Base-by-base conservation (phyloP, 108 stramenopile genomes). In the Cyclotella baltica region DNA sequence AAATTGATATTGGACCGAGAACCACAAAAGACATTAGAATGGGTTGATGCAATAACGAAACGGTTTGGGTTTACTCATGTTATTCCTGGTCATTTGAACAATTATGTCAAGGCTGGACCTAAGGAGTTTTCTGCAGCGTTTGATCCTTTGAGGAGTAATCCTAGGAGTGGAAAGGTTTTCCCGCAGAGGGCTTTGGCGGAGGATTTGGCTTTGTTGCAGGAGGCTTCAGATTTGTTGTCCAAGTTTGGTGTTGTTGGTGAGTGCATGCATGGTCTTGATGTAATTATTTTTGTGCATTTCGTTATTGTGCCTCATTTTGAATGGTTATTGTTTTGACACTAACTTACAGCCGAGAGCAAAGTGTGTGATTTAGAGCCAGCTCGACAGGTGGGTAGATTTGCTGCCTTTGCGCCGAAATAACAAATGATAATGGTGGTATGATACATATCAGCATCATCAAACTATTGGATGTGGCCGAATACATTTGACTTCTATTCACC, bases 1-100 rank as follows among this genome's bases (percentile, higher is more conserved):
- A 93, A 93, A 68, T 86, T 96, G 18, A 96, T 98, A 52, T 74
- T 96, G 23, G 92, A 96, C 68, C 77, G 97, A 27, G 96, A 96
- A 67, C 93, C 90, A 6, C 66, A 70, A 37, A 66, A 37, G 38
- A 89, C 90, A 19, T 58, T 92, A 70, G 91, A 81, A 33, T 96
- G 92, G 92, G 96, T 90, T n/a, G 85, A 93, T 65, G 72, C 83
- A 3, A 89, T 97, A 18, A 68, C 78, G 5, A 33, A 70, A 28
- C 93, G 95, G 62, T 94, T 94, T 66, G 33, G 51, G n/a, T 93
- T 96, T 77, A 64, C 87, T 30, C 91, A 91, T 27, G 82, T 98
- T 38, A 81, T 98, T 69, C 93, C 95, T 6, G 86, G 90, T 53
- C 97, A 98, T 72, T 83, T 96, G 55, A 95, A 94, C 63, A 96